These are phyloP conservation scores for Pestalotiopsis sp. DNA, from an alignment of 2,329 filamentous ascomycete species.

Conservation along the genomic window DNA sequence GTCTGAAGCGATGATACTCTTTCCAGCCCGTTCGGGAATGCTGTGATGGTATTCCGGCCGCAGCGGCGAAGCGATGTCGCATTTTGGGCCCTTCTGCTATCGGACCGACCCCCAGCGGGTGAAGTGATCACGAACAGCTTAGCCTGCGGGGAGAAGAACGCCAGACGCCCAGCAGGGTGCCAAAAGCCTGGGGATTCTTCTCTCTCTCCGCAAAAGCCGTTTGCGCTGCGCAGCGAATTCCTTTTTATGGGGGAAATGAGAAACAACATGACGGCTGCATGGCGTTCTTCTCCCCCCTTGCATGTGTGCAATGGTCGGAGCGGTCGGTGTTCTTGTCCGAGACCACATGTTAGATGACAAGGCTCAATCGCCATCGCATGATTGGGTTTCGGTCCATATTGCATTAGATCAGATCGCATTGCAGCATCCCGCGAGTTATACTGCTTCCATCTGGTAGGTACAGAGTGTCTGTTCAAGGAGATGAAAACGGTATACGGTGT, in stretches of 20 bases:
- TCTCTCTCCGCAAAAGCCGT: neutral
- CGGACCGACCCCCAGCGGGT: constrained; percentile 10
- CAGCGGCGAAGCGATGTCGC: neutral
- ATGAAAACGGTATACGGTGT: neutral
- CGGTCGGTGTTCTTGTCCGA: neutral
- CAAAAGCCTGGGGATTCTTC: constrained; percentile 7
- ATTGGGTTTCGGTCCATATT: neutral
- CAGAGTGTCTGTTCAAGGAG: no score
- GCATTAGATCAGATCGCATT: neutral
- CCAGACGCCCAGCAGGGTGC: neutral
- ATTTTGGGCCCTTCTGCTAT: constrained; percentile 4
- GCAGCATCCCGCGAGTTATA: no score
- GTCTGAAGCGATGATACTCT: constrained; percentile 7
- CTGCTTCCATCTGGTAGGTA: no score
- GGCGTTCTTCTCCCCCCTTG: neutral
- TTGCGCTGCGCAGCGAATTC: neutral
- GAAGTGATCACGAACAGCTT: constrained; percentile 12
- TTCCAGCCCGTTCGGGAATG: neutral
- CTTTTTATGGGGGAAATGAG: neutral
- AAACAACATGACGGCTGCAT: neutral
- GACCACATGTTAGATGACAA: neutral
- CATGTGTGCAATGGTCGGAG: neutral
- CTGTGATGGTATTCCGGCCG: neutral
- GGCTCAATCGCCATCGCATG: neutral
- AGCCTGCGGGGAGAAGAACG: constrained; percentile 7